These are phyloP conservation scores for Penicillium lagena DNA, from an alignment of 495 filamentous ascomycete genomes.

Conservation along the genomic window DNA sequence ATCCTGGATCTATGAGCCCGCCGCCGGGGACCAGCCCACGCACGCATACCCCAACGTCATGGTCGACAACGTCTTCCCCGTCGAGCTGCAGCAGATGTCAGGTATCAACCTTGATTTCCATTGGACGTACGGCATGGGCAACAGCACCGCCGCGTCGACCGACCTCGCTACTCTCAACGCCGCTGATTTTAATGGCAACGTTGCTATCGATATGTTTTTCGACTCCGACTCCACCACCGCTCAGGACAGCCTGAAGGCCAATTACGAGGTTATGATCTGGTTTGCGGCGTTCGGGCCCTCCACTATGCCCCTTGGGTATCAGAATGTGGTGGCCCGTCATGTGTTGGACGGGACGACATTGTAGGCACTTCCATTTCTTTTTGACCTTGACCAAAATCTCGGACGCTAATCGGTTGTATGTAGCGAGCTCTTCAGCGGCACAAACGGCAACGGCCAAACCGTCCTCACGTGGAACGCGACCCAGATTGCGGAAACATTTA, in stretches of 20 bases:
- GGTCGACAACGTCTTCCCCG: conserved; percentile 17
- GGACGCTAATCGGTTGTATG: not conserved
- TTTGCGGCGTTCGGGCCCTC: conserved; percentile 24
- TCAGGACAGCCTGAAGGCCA: conserved; percentile 17
- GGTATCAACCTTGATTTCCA: conserved; percentile 20
- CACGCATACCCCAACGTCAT: conserved; percentile 35
- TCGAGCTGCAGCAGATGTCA: conserved; percentile 11
- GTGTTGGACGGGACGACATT: conserved; percentile 22
- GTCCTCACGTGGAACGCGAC: conserved; percentile 30
- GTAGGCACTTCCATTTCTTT: conserved; percentile 15
- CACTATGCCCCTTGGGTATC: conserved; percentile 21
- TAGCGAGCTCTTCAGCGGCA: conserved; percentile 26
- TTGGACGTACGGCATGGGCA: conserved; percentile 33
- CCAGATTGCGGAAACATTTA: conserved; percentile 15
- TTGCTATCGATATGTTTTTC: conserved; percentile 43
- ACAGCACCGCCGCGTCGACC: conserved; percentile 11
- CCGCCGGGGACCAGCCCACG: conserved; percentile 18
- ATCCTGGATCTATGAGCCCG: conserved; percentile 28
- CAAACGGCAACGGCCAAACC: conserved; percentile 13
- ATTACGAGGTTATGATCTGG: conserved; percentile 42
- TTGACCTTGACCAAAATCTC: too few relatives aligned
- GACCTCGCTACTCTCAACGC: conserved; percentile 5
- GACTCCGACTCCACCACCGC: conserved; percentile 22
- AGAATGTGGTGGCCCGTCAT: conserved; percentile 2
- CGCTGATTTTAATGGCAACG: conserved; percentile 26